Evolutionary conservation across 208 protist genomes (phyloP).

Genomic region (Phytomonas sp.): DNA sequence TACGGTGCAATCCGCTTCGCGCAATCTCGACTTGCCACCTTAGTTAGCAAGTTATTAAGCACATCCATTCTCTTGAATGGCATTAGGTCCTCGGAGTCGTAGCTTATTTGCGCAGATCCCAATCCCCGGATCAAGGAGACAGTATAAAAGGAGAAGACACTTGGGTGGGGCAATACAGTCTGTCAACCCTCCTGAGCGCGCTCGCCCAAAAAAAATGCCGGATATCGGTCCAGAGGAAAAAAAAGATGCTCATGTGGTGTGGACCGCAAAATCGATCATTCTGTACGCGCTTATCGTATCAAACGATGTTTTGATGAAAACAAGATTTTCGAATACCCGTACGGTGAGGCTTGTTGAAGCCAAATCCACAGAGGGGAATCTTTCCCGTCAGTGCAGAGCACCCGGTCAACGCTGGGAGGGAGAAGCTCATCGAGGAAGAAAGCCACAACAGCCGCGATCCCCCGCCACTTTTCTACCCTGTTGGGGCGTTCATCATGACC

Average conservation of each 20-base stretch:
- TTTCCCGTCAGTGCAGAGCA: constrained; percentile 99
- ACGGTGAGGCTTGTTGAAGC: too few relatives aligned
- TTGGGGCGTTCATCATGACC: constrained; percentile 94
- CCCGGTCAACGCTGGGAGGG: constrained; percentile 91
- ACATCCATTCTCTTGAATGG: constrained; percentile 97
- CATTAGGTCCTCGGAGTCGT: not conserved
- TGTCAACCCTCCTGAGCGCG: not conserved
- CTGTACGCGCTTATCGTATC: too few relatives aligned
- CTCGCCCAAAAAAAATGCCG: too few relatives aligned
- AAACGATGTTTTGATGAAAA: too few relatives aligned
- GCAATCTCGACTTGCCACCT: constrained; percentile 92
- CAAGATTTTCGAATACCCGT: too few relatives aligned
- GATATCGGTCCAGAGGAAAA: too few relatives aligned
- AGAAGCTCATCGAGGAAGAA: constrained; percentile 99
- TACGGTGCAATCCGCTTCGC: constrained; percentile 87
- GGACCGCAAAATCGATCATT: too few relatives aligned
- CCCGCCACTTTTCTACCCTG: constrained; percentile 97
- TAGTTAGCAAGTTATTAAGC: constrained; percentile 96
- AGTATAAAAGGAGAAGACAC: not conserved
- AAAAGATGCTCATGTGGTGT: too few relatives aligned
- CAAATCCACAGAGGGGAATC: too few relatives aligned
- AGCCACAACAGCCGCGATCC: constrained; percentile 99
- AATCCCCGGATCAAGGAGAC: not conserved
- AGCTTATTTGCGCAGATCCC: not conserved
- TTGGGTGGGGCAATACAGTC: not conserved